Base-by-base conservation (phyloP, 345 rosid species). In the Brassica carinata region DNA sequence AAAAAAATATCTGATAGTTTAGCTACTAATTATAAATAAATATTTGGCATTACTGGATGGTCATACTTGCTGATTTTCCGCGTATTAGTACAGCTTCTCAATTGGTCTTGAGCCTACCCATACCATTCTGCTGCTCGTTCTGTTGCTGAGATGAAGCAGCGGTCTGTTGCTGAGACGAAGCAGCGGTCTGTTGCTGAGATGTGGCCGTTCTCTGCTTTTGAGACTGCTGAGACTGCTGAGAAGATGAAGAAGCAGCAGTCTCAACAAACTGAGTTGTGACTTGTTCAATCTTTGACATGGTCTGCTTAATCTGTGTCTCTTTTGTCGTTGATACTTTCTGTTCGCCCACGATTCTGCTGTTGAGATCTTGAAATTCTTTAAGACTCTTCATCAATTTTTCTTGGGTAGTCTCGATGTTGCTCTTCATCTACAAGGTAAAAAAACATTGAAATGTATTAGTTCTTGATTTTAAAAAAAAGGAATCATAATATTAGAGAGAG, bases 201-300 rank as follows among this genome's bases (percentile, higher is more conserved):
- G 55, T 13, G 15, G 15, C 57, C 57, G 5, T 48, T 5, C 7
- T 5, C 57, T 48, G 15, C 57, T 48, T 48, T 17, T 59, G 30
- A 31, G 70, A 33, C 64, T 10, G 65, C 67, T 7, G 80, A 64
- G 72, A 51, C 23, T 19, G 23, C 23, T 19, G 23, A 19, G 23
- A 19, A 19, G 23, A 19, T 19, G 79, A 65, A 76, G 84, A 81
- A 72, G 81, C 14, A 67, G 81, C 81, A 43, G 78, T 67, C 51
- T 81, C 67, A 33, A 81, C 78, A 36, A 67, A 81, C 31, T 72
- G 27, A n/a, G 71, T 77, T 1, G 84, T 81, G 64, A 72, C 62
- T 61, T 77, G 30, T 62, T 81, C 84, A 69, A 43, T 67, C 69
- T 48, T 81, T 34, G 38, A 33, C 33, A 81, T 68, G 73, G 66